Evolutionary conservation across 345 rosid genomes (phyloP), one percentile per base, ranked within the genome.

Genomic region (Euphorbia pulcherrima): DNA sequence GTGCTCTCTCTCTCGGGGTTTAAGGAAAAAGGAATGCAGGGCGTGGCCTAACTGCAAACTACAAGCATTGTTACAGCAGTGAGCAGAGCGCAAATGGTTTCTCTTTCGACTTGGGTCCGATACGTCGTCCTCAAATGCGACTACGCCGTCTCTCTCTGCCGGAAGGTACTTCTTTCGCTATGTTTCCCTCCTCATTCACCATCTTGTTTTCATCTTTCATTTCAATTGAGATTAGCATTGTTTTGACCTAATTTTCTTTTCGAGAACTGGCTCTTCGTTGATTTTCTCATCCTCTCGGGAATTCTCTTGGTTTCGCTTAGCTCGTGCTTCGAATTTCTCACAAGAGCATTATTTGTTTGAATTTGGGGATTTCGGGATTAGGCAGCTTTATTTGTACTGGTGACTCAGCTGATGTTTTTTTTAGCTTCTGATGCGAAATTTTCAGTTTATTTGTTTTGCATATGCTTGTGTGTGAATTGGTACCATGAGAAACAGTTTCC

Each of bases 41-140:
- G 26, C 37, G 20, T 26, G 60, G 20, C 60, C n/a, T 6, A 28
- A 55, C 35, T 55, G 18, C 33, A 26, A 20, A 26, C 63, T n/a
- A 20, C 16, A 60, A 23, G 18, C 48, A 9, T 40, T 24, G 33
- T 14, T 24, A 41, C 65, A 12, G 65, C 44, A 39, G 10, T 39
- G 44, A 39, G 10, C n/a, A 14, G 24, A 4, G 33, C 12, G 67
- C 68, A 65, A 74, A 92, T 92, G 98, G 86, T 81, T 76, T 85
- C 93, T 65, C 71, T 83, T 51, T 71, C 90, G 73, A 90, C 96
- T 44, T 90, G 93, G 96, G 69, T 74, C 62, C 85, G 97, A 57
- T 90, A 92, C 85, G 9, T 87, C 63, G 82, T 67, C 56, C 78
- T 79, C 82, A 92, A 90, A 77, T 74, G 88, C 60, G 89, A 88